Base-by-base conservation (phyloP, 371 early-diverging fungal genomes). In the Cladochytrium tenue region DNA sequence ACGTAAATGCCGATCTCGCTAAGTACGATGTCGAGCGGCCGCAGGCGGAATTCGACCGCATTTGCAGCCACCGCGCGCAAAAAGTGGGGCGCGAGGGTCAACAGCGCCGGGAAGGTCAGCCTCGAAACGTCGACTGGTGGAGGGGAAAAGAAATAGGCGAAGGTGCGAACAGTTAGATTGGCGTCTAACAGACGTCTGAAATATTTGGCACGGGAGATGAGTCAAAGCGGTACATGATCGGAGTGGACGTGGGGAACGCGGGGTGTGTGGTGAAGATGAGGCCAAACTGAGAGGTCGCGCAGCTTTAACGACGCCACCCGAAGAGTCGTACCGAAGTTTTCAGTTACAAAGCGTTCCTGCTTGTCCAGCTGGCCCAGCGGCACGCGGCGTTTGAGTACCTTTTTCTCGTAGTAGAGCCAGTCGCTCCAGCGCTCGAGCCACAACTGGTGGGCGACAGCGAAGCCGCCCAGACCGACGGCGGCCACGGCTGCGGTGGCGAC, bases 361-460 rank as follows among this genome's bases (percentile, higher is more conserved):
- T 60, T 63, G 28, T 51, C 32, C 25, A 63, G 13, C 34, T 62
- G 15, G 0, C 62, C 64, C 1, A 63, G 60, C 10, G 62, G 63
- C 1, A 15, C 25, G 32, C 65, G 63, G 32, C 65, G 63, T 31
- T 65, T 65, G 35, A 65, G 63, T 13, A 65, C 1, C 56, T 63
- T 62, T 7, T 10, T 15, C 15, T 60, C 23, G 62, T 1, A 62
- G 65, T 65, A 65, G 1, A 65, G 65, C n/a, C 17, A 62, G 56
- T 65, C 43, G 1, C 63, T 65, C 2, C 34, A 65, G 23, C 1
- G n/a, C 61, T 65, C 65, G 1, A 65, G 56, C 13, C 23, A 55
- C 15, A 55, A 23, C 56, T 15, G 7, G 56, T 55, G 56, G 28
- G 56, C 30, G 34, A 59, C 17, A 25, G 10, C 17, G 59, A 59